A percentile compares a stretch with the other conserved stretches of the same genome.
phyloP scores from a whole-genome alignment of 257 asterid species.

The Solanum ossicruentum region DNA sequence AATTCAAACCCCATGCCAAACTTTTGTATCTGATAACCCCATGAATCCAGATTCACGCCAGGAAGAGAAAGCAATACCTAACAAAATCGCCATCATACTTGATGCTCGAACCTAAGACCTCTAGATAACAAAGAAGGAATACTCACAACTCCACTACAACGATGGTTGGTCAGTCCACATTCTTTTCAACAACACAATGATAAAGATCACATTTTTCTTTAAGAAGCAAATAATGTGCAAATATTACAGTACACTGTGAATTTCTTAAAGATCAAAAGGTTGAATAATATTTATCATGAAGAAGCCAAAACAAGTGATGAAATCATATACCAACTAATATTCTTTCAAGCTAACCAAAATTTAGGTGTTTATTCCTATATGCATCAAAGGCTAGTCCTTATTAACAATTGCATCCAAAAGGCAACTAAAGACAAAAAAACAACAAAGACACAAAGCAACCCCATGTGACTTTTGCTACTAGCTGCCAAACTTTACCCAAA shows the following conservation, averaged over 20 bases:
- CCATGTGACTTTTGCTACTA: conserved; percentile 1
- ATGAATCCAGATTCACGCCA: neutral
- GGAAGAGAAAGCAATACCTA: neutral
- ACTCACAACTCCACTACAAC: neutral
- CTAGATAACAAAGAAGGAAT: neutral
- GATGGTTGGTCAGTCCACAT: too few species aligned
- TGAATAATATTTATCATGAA: conserved; percentile 46
- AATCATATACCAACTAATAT: conserved; percentile 34
- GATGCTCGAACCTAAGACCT: neutral
- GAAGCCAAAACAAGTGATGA: conserved; percentile 84
- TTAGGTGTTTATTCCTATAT: conserved; percentile 28
- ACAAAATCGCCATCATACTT: neutral
- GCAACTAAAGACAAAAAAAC: neutral
- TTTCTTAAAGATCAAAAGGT: neutral
- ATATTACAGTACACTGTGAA: too few species aligned
- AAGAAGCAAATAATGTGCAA: too few species aligned
- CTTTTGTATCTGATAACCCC: neutral
- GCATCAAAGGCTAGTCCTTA: neutral
- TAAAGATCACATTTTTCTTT: too few species aligned
- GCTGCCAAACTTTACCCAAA: neutral
- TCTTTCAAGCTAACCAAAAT: conserved; percentile 68
- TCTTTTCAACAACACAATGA: too few species aligned
- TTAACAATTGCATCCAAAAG: neutral
- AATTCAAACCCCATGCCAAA: conserved; percentile 1
- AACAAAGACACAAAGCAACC: neutral